Base-by-base conservation (phyloP, 2,329 filamentous ascomycete species). In the Diaporthe citriasiana region DNA sequence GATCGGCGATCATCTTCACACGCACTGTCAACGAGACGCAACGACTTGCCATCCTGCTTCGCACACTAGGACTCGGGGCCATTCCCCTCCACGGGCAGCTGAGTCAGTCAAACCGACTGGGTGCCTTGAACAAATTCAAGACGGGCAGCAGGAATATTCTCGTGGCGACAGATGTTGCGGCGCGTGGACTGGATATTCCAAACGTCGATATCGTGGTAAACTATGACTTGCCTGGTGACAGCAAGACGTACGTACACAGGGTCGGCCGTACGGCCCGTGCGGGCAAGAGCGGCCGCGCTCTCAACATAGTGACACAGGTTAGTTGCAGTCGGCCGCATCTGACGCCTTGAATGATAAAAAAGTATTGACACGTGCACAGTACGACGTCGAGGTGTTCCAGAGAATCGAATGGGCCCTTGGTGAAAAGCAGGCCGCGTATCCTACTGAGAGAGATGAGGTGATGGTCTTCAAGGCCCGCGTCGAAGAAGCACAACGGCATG, bases 71-170 rank as follows among this genome's bases (percentile, higher is more conserved):
- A 38, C 97, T 98, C 80, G 92, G 93, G 53, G 96, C 95, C 5
- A 97, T 98, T 75, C 96, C 97, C 0, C 89, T 99, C 0, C 96
- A 99, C 83, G 97, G 96, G 12, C 94, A 98, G 81, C 90, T 99
- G 68, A 95, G 92, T 1, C 97, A 99, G 82, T 94, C 94, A 1
- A 89, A 94, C 22, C 94, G 97, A 77, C 86, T 98, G 0, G 95
- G 95, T 9, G 94, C 97, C 0, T 87, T 99, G 12, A 94, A 93
- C 82, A 98, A 98, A 82, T 98, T 99, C 88, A 92, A 93, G 71
- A 88, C 93, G 4, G 91, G 92, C 10, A 90, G 89, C n/a, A 89
- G 95, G 55, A 91, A 97, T 77, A 96, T 99, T 51, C 89, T 99
- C 5, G 93, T 98, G 4, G 95, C 95, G 15, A 98, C 95, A 0